Evolutionary conservation across 352 stramenopile species (phyloP), one percentile per base, ranked within the genome.

Genomic region (Globisporangium canariense): DNA sequence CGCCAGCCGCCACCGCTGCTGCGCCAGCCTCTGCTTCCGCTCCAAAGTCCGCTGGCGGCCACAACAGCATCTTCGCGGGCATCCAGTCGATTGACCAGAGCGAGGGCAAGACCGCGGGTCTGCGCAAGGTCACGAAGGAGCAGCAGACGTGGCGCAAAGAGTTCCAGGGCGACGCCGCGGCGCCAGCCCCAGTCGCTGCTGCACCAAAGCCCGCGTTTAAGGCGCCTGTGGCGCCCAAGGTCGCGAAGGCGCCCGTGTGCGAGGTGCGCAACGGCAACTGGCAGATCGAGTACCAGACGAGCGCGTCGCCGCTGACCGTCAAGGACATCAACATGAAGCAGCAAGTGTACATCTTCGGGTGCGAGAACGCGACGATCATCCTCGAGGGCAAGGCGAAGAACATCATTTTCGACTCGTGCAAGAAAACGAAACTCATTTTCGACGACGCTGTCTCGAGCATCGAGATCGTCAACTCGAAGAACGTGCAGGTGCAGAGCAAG

Each of bases 391-490:
- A 99, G 79, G 96, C 97, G 69, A 99, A 99, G 80, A 98, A 89
- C 65, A 89, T 99, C 54, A 86, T 97, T 59, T 66, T 99, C 1
- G 97, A 99, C 75, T 91, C 73, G 56, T 99, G 96, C 84, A 96
- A 91, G 64, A 98, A 98, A 74, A 91, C 79, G 41, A 97, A 98
- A 74, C 88, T 99, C 28, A 76, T 99, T 51, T 98, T 99, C 67
- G 96, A 99, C 71, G 93, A 93, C 65, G 87, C 90, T 57, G 96
- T 99, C 70, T 98, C 95, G 38, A 97, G 90, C 60, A 89, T 98
- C 58, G 97, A 99, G 79, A 79, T 99, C 61, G 96, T 99, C 34
- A 99, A 99, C 83, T 98, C 91, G 73, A 98, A 99, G 82, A 94
- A 91, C 66, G 89, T 99, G 60, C 94, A 98, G 71, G 81, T 98